Conservation (phyloP, 2,329 filamentous ascomycete species). For the Xylaria polymorpha region DNA sequence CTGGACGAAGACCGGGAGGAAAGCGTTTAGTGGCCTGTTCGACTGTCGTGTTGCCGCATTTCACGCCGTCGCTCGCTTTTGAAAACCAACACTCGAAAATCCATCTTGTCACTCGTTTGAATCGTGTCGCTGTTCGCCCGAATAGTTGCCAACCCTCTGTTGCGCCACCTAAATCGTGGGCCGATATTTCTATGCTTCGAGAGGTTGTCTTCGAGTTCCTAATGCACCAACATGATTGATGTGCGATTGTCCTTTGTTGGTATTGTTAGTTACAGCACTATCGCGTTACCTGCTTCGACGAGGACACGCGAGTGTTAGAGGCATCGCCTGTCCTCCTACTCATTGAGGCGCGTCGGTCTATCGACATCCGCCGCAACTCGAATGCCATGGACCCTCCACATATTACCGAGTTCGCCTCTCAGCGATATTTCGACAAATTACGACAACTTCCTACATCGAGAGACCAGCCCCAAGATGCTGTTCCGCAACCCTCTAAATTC, state of each 20-base stretch:
- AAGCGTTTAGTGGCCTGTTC: constrained; percentile 9
- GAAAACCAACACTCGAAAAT: constrained; percentile 12
- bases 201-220: constrained; percentile 22
- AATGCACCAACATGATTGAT: constrained; percentile 52
- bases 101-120: constrained; percentile 40
- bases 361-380: constrained; percentile 26
- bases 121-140: constrained; percentile 11
- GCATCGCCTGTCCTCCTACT: constrained; percentile 44
- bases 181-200: constrained; percentile 21
- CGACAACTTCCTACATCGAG: constrained; percentile 64
- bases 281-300: constrained; percentile 46
- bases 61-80: constrained; percentile 33
- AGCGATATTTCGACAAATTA: constrained; percentile 72
- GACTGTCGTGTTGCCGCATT: constrained; percentile 4
- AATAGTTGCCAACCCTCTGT: constrained; percentile 13
- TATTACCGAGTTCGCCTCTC: constrained; percentile 74
- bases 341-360: constrained; percentile 41
- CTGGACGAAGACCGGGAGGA: constrained; percentile 19
- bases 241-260: constrained; percentile 43
- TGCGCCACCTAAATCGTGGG: constrained; percentile 24
- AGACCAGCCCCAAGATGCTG: constrained; percentile 54
- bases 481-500: constrained; percentile 56
- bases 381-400: constrained; percentile 70
- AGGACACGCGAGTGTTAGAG: constrained; percentile 45
- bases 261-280: constrained; percentile 42